Evolutionary conservation across 139 green algal genomes (phyloP).

Genomic region (Picochlorum sp.): DNA sequence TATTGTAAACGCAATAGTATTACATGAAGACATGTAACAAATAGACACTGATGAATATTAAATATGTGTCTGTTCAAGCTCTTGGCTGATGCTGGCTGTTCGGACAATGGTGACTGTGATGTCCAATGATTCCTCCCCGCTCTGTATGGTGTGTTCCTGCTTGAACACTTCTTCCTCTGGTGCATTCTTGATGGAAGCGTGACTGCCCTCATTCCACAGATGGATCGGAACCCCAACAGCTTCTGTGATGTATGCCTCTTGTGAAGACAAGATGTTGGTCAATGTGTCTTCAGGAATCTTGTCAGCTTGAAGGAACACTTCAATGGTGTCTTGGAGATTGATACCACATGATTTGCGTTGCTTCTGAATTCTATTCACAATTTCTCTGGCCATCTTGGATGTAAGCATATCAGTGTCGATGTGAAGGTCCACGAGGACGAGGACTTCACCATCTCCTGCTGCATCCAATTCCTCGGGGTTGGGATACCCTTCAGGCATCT

Average conservation of each 20-base stretch:
- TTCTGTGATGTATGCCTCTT: not conserved
- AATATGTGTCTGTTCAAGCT: not conserved
- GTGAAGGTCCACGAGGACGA: constrained; percentile 86
- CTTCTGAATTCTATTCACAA: constrained; percentile 95
- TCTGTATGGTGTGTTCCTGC: not conserved
- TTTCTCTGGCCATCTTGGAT: constrained; percentile 74
- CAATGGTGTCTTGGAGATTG: constrained; percentile 54
- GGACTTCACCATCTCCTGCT: constrained; percentile 73
- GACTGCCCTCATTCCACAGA: not conserved
- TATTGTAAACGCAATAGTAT: not conserved
- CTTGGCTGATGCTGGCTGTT: too few relatives aligned
- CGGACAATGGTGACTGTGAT: too few relatives aligned
- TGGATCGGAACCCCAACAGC: constrained; percentile 1
- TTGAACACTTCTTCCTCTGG: too few relatives aligned
- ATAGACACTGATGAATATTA: not conserved
- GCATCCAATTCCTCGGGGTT: constrained; percentile 60
- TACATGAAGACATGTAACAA: not conserved
- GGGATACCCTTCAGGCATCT: constrained; percentile 41
- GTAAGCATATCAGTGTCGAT: constrained; percentile 52
- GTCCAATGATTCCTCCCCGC: not conserved
- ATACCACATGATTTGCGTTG: constrained; percentile 85
- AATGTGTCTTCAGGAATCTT: not conserved
- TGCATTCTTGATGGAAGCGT: too few relatives aligned
- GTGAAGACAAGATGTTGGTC: constrained; percentile 1
- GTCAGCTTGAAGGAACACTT: constrained; percentile 44